A percentile compares a stretch with the other conserved stretches of the same genome.
phyloP scores from a whole-genome alignment of 345 rosid species.

The Rhizophora apiculata region DNA sequence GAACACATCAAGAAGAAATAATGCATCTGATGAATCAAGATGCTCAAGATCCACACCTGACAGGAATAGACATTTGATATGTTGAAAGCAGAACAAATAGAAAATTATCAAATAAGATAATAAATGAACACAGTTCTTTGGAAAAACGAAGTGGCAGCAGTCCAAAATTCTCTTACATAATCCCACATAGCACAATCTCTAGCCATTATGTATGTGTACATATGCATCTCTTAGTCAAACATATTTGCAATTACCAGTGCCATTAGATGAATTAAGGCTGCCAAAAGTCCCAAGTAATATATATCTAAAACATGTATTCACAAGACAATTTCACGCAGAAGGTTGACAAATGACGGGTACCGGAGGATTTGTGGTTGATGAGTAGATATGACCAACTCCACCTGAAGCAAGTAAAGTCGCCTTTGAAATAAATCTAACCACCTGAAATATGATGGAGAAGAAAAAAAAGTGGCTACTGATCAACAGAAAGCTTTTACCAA shows the following conservation, averaged over 20 bases:
- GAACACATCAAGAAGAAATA: constrained; percentile 10
- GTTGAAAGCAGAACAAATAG: not conserved
- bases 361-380: constrained; percentile 87
- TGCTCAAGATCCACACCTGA: not conserved
- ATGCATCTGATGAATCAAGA: not conserved
- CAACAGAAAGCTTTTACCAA: not conserved
- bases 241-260: not conserved
- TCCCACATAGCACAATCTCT: not conserved
- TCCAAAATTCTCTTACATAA: not conserved
- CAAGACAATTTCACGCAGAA: not conserved
- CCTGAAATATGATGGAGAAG: constrained; percentile 37
- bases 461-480: constrained; percentile 11
- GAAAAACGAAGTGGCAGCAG: not conserved
- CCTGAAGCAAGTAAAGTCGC: constrained; percentile 97
- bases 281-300: not conserved
- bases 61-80: not conserved
- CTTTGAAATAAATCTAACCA: constrained; percentile 80
- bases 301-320: not conserved
- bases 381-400: constrained; percentile 97
- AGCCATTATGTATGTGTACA: not conserved
- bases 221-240: not conserved
- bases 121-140: not conserved
- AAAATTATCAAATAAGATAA: not conserved
- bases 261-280: not conserved
- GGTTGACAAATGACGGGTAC: constrained; percentile 35